Percentiles rank a stretch among this genome's conserved stretches.
These are phyloP conservation scores for Olyra latifolia DNA, from an alignment of 176 grass and related monocot genomes.

Conservation along the genomic window DNA sequence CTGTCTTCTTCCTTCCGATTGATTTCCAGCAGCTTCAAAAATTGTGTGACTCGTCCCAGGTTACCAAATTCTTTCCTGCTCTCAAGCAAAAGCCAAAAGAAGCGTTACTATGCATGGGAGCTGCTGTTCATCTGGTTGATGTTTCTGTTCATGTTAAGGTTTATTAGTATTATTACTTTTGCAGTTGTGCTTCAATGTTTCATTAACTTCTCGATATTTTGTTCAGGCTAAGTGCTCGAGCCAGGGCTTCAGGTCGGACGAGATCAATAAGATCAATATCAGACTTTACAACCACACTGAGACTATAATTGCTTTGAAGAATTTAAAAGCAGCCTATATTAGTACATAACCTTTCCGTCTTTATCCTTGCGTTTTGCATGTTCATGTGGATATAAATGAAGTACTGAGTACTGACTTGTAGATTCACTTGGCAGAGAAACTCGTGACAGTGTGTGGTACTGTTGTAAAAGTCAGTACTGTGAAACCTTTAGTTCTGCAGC, in stretches of 20 bases:
- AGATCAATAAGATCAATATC: slow-evolving; percentile 72
- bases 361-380: slow-evolving; percentile 1
- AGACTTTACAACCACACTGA: slow-evolving; percentile 75
- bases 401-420: slow-evolving; percentile 32
- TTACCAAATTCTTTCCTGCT: slow-evolving; percentile 40
- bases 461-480: slow-evolving; percentile 93
- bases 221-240: slow-evolving; percentile 39
- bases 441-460: slow-evolving; percentile 70
- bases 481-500: slow-evolving; percentile 67
- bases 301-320: slow-evolving; percentile 59
- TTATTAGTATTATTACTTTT: not conserved
- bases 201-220: slow-evolving; percentile 19
- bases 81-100: slow-evolving; percentile 67
- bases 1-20: slow-evolving; percentile 47
- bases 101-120: slow-evolving; percentile 75
- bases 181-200: not conserved
- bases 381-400: slow-evolving; percentile 3
- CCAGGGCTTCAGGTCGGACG: slow-evolving; percentile 27
- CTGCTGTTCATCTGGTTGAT: slow-evolving; percentile 77
- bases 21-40: slow-evolving; percentile 66
- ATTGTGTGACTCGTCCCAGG: slow-evolving; percentile 27
- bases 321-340: slow-evolving; percentile 86
- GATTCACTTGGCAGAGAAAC: slow-evolving; percentile 66
- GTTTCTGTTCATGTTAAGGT: slow-evolving; percentile 22
- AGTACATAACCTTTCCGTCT: slow-evolving; percentile 42